phyloP scores from a whole-genome alignment of 495 filamentous ascomycete species.

The Letharia lupina region DNA sequence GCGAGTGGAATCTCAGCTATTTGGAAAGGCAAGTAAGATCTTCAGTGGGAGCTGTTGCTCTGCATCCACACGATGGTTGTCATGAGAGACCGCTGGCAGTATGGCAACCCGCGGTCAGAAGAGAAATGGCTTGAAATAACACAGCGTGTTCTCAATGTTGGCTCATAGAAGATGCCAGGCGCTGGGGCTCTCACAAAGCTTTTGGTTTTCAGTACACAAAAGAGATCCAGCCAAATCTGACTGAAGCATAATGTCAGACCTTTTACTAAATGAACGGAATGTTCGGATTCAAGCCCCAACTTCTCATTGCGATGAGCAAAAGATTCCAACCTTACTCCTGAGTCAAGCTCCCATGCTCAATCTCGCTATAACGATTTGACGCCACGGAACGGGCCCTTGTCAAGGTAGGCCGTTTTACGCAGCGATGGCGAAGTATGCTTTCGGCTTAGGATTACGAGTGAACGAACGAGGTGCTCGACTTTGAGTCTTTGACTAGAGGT shows the following conservation, averaged over 20 bases:
- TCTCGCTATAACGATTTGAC: neutral
- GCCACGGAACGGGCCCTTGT: neutral
- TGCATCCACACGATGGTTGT: neutral
- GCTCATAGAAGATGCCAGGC: neutral
- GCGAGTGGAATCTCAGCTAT: conserved; percentile 26
- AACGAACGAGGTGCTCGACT: neutral
- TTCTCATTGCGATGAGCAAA: no score
- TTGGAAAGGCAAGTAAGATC: neutral
- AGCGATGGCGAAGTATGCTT: neutral
- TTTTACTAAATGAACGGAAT: neutral
- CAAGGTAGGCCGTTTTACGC: neutral
- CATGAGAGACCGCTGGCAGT: neutral
- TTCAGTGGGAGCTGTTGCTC: neutral
- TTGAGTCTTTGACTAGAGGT: neutral
- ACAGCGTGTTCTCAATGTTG: neutral
- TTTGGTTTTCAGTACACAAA: neutral
- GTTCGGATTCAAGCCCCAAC: neutral
- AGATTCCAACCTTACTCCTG: neutral
- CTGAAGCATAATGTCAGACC: neutral
- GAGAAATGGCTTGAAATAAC: neutral
- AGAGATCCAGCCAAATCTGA: neutral
- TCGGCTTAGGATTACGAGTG: neutral
- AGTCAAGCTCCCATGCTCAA: neutral
- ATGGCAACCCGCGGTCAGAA: neutral
- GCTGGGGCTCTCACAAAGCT: neutral